Conservation (phyloP, 768 basidiomycete species). For the Daedaleopsis nitida region DNA sequence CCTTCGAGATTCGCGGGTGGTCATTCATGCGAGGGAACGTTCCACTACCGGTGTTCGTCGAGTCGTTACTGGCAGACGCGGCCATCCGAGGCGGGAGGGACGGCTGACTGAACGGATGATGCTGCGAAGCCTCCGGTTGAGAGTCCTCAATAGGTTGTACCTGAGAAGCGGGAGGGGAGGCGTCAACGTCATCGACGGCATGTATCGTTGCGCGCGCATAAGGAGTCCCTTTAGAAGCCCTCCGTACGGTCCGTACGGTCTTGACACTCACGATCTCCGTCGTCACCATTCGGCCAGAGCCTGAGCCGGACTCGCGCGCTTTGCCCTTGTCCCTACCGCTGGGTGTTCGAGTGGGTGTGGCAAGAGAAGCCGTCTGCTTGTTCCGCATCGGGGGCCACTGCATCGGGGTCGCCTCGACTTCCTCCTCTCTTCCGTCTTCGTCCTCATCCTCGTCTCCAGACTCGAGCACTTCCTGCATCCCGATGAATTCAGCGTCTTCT, state of each 20-base stretch:
- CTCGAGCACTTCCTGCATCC: background rate
- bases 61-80: background rate
- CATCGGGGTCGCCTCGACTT: background rate
- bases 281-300: background rate
- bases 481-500: background rate
- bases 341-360: background rate
- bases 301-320: background rate
- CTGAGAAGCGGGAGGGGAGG: background rate
- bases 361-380: background rate
- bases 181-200: background rate
- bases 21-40: background rate
- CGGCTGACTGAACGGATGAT: slow-evolving; percentile 22
- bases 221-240: slow-evolving; percentile 3
- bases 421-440: slow-evolving; percentile 2
- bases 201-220: background rate
- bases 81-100: background rate
- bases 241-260: slow-evolving; percentile 7
- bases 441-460: background rate
- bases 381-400: slow-evolving; percentile 18
- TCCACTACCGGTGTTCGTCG: background rate
- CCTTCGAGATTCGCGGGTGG: background rate
- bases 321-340: slow-evolving; percentile 5
- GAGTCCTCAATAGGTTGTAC: background rate
- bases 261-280: slow-evolving; percentile 12
- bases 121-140: slow-evolving; percentile 3